These are phyloP conservation scores for Amanita pallidorosea DNA, from an alignment of 768 basidiomycete genomes.

Conservation along the genomic window DNA sequence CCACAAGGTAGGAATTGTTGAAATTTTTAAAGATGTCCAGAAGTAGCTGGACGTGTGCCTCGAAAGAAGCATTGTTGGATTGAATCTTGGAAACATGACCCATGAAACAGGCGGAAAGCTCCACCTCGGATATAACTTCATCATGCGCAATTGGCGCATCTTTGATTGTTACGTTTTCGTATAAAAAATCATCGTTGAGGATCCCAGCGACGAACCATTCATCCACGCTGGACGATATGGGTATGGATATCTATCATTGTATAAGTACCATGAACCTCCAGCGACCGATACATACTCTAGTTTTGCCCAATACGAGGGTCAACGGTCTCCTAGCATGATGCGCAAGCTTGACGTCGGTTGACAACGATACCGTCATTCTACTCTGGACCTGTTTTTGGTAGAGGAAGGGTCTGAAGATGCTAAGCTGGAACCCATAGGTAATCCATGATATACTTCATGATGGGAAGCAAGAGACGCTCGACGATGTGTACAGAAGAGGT, in stretches of 20 bases:
- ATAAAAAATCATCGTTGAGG: conserved; percentile 78
- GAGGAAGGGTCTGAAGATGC: conserved; percentile 10
- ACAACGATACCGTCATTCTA: conserved; percentile 27
- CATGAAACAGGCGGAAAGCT: conserved; percentile 79
- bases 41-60: conserved; percentile 56
- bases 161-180: conserved; percentile 46
- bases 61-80: conserved; percentile 38
- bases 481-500: too few relatives aligned
- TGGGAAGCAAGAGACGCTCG: too few relatives aligned
- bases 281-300: conserved; percentile 33
- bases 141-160: conserved; percentile 40
- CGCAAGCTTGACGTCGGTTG: conserved; percentile 23
- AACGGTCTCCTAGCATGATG: conserved; percentile 37
- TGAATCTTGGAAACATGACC: conserved; percentile 56
- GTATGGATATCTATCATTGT: conserved; percentile 61
- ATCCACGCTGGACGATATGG: conserved; percentile 69
- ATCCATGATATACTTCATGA: conserved; percentile 29
- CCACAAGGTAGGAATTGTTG: conserved; percentile 58
- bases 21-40: conserved; percentile 70
- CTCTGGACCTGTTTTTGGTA: conserved; percentile 12
- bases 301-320: conserved; percentile 33
- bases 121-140: conserved; percentile 54
- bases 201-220: conserved; percentile 93
- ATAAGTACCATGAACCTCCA: conserved; percentile 4
- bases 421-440: conserved; percentile 15